Evolutionary conservation across 169 alveolate species (phyloP).

Genomic region (Prorocentrum cordatum): DNA sequence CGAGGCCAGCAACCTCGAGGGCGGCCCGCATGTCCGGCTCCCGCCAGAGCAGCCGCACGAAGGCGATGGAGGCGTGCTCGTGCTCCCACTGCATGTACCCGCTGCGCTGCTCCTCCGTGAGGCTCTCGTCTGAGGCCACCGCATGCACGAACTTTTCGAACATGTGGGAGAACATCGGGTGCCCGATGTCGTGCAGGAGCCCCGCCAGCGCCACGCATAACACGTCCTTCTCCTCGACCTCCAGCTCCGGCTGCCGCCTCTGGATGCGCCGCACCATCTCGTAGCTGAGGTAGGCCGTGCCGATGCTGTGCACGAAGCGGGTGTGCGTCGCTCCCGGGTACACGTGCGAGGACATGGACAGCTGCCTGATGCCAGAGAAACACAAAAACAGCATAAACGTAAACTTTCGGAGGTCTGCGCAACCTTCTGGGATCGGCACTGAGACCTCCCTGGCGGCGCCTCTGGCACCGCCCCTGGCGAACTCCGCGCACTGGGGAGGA

Average conservation of each 20-base stretch:
- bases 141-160: slow-evolving; percentile 1
- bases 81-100: not conserved
- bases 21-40: not conserved
- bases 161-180: slow-evolving; percentile 26
- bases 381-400: too few relatives aligned
- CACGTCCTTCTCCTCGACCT: slow-evolving; percentile 4
- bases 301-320: slow-evolving; percentile 56
- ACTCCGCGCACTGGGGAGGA: too few relatives aligned
- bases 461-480: too few relatives aligned
- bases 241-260: slow-evolving; percentile 33
- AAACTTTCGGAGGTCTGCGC: too few relatives aligned
- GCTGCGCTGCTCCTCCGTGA: not conserved
- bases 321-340: slow-evolving; percentile 42
- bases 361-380: slow-evolving; percentile 30
- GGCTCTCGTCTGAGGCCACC: not conserved
- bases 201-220: not conserved
- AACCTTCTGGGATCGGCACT: too few relatives aligned
- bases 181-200: slow-evolving; percentile 18
- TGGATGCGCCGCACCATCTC: not conserved
- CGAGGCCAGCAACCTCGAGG: not conserved
- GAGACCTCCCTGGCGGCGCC: too few relatives aligned
- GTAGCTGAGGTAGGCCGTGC: slow-evolving; percentile 34
- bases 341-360: slow-evolving; percentile 22
- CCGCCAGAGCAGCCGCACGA: not conserved
- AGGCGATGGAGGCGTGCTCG: not conserved